Percentiles rank a stretch among this genome's conserved stretches.
phyloP scores from a whole-genome alignment of 2,329 filamentous ascomycete genomes.

The Botrytis medusae region DNA sequence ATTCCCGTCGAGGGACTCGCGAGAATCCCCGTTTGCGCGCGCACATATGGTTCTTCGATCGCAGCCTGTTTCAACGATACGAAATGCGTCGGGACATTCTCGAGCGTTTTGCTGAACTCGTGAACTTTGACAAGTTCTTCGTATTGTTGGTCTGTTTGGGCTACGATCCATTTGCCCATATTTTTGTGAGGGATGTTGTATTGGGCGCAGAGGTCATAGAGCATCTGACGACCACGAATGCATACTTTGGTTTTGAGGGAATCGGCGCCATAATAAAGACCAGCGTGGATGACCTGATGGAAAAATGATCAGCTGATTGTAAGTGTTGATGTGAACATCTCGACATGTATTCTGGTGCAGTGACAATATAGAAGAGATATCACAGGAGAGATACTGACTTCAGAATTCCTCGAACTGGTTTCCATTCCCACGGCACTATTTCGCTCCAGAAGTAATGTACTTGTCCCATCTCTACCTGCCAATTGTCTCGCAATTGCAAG shows the following conservation, averaged over 20 bases:
- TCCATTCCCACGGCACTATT: constrained; percentile 66
- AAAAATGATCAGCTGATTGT: not conserved
- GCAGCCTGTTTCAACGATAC: constrained; percentile 61
- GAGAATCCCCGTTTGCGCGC: constrained; percentile 70
- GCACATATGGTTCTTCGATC: constrained; percentile 70
- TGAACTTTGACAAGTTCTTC: constrained; percentile 51
- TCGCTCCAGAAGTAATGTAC: constrained; percentile 66
- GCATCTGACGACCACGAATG: constrained; percentile 69
- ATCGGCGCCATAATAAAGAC: constrained; percentile 64
- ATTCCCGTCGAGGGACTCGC: constrained; percentile 87
- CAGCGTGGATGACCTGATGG: constrained; percentile 83
- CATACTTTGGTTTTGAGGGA: constrained; percentile 85
- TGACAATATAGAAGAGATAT: not conserved
- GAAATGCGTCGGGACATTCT: constrained; percentile 69
- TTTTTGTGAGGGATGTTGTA: constrained; percentile 69
- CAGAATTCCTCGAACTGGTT: constrained; percentile 70
- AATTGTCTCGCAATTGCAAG: constrained; percentile 65
- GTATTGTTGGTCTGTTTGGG: constrained; percentile 69
- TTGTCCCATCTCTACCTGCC: constrained; percentile 57
- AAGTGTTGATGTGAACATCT: not conserved
- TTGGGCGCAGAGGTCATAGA: constrained; percentile 75
- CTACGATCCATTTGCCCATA: constrained; percentile 93
- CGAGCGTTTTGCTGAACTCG: constrained; percentile 44
- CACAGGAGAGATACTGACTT: constrained; percentile 42
- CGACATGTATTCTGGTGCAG: not conserved